A percentile compares a stretch with the other conserved stretches of the same genome.
phyloP scores from a whole-genome alignment of 2,329 filamentous ascomycete genomes.

The Neobulgaria alba region DNA sequence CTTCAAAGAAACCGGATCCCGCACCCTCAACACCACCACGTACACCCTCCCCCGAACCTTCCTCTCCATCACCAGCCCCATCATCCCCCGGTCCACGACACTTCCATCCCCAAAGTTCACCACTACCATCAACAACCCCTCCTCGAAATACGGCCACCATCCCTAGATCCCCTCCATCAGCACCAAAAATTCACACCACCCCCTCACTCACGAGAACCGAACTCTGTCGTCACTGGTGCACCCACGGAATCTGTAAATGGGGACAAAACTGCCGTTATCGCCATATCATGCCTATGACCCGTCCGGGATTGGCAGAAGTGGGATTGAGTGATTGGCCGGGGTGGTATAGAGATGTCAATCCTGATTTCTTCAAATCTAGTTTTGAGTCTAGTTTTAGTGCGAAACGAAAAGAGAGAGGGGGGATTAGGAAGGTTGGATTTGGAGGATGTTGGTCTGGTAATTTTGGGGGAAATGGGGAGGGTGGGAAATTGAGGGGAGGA shows the following conservation, averaged over 20 bases:
- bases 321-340: constrained; percentile 35
- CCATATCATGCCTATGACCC: constrained; percentile 40
- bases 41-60: too few species aligned
- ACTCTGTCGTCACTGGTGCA: constrained; percentile 41
- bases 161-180: too few species aligned
- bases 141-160: too few species aligned
- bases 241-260: constrained; percentile 39
- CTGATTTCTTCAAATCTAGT: constrained; percentile 14
- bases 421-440: not conserved
- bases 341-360: constrained; percentile 33
- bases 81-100: too few species aligned
- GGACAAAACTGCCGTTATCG: constrained; percentile 35
- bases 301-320: constrained; percentile 33
- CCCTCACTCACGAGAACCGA: constrained; percentile 6
- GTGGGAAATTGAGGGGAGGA: not conserved
- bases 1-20: too few species aligned
- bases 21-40: too few species aligned
- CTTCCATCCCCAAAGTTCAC: too few species aligned
- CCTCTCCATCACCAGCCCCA: too few species aligned
- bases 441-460: not conserved
- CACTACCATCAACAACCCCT: too few species aligned
- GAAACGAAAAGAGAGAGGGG: constrained; percentile 3
- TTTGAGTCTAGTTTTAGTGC: constrained; percentile 1
- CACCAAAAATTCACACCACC: too few species aligned
- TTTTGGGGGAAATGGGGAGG: not conserved